These are phyloP conservation scores for Scheffersomyces segobiensis DNA, from an alignment of 1,139 yeast genomes.

Conservation along the genomic window DNA sequence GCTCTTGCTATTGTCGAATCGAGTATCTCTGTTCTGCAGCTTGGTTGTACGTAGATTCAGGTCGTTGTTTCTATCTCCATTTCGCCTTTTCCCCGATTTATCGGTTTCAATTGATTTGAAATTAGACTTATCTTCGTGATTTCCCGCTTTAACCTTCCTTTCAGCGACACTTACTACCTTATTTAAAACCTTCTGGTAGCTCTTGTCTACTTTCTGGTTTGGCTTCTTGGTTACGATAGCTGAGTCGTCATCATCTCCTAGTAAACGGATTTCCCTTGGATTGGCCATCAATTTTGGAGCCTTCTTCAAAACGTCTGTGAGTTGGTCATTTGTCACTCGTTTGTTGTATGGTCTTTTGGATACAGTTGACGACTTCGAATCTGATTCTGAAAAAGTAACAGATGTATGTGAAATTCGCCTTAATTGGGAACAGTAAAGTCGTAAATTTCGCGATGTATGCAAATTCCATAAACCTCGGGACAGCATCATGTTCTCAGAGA, in stretches of 20 bases:
- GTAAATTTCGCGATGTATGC: not conserved
- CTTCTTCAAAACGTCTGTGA: constrained; percentile 12
- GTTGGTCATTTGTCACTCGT: constrained; percentile 6
- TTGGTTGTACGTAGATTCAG: not conserved
- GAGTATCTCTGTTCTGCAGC: not conserved
- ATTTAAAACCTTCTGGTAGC: constrained; percentile 13
- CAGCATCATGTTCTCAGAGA: not conserved
- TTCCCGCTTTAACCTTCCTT: constrained; percentile 11
- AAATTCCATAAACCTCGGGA: not conserved
- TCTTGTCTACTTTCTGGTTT: constrained; percentile 10
- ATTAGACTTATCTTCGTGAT: constrained; percentile 7
- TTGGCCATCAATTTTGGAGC: constrained; percentile 11
- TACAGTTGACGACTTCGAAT: not conserved
- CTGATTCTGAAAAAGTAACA: not conserved
- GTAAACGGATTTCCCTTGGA: constrained; percentile 7
- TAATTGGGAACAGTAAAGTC: not conserved
- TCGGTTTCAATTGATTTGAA: not conserved
- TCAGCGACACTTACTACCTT: constrained; percentile 12
- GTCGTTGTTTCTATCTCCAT: not conserved
- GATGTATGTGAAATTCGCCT: not conserved
- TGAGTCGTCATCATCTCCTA: constrained; percentile 5
- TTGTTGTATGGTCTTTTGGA: constrained; percentile 1
- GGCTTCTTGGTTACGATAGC: constrained; percentile 6
- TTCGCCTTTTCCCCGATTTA: constrained; percentile 1
- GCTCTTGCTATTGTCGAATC: not conserved